These are phyloP conservation scores for Colletotrichum horii DNA, from an alignment of 2,329 filamentous ascomycete species.

Conservation along the genomic window DNA sequence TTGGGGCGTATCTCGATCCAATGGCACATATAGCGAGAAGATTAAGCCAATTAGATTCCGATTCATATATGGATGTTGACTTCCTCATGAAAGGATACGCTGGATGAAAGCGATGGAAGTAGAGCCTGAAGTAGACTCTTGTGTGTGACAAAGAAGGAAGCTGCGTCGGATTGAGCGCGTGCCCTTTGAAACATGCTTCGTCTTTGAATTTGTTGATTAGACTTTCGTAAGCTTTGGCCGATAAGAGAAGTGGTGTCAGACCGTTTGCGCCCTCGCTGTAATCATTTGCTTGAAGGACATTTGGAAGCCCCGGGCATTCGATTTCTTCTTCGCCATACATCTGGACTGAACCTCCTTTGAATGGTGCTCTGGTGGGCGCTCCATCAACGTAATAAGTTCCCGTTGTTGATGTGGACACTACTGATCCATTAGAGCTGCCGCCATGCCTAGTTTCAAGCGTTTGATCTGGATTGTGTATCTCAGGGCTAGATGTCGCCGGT, in stretches of 20 bases:
- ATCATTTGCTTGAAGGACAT: neutral
- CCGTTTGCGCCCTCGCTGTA: neutral
- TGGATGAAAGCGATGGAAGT: neutral
- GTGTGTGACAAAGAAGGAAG: neutral
- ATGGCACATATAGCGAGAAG: neutral
- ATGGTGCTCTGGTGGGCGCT: neutral
- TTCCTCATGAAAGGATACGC: neutral
- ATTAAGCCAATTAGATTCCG: neutral
- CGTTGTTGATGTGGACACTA: neutral
- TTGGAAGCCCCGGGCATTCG: neutral
- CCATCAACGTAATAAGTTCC: slow-evolving; percentile 6
- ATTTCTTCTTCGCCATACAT: neutral
- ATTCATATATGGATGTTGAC: neutral
- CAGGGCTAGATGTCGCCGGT: neutral
- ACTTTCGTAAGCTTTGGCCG: neutral
- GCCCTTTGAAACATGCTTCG: neutral
- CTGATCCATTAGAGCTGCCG: neutral
- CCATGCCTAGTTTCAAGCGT: neutral
- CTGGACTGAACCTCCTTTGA: neutral
- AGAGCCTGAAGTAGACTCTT: neutral
- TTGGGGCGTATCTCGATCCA: neutral
- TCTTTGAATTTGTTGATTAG: neutral
- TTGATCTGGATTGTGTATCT: neutral
- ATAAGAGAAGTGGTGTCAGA: neutral
- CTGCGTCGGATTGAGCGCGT: neutral